Conservation (phyloP, 768 basidiomycete species). For the Lactifluus hygrophoroides region DNA sequence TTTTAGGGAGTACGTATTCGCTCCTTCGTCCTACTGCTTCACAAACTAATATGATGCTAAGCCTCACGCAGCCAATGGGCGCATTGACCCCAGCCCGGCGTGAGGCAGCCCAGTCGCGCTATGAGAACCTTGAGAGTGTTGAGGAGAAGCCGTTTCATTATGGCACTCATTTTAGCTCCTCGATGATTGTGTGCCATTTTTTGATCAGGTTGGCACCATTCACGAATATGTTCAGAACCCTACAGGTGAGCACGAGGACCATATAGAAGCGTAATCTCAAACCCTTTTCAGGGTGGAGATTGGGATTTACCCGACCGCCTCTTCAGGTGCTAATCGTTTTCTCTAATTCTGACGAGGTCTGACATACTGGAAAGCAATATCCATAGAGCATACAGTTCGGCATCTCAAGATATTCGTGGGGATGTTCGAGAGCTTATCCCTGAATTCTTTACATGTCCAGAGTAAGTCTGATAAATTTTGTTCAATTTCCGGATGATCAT, state of each 20-base stretch:
- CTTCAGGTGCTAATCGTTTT: constrained; percentile 43
- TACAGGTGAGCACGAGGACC: constrained; percentile 39
- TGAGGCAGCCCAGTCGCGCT: constrained; percentile 69
- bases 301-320: constrained; percentile 90
- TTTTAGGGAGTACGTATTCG: constrained; percentile 55
- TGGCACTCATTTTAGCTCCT: constrained; percentile 92
- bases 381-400: constrained; percentile 74
- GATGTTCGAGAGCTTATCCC: constrained; percentile 93
- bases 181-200: constrained; percentile 96
- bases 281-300: constrained; percentile 68
- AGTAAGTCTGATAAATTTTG: constrained; percentile 37
- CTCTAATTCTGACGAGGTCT: constrained; percentile 12
- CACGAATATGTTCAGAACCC: constrained; percentile 90
- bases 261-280: background rate
- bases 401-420: constrained; percentile 76
- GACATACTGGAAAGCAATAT: constrained; percentile 46
- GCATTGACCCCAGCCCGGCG: constrained; percentile 67
- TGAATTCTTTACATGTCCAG: constrained; percentile 78
- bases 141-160: constrained; percentile 87
- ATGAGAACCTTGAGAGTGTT: constrained; percentile 66
- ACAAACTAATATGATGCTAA: background rate
- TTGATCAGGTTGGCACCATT: constrained; percentile 84
- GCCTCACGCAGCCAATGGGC: constrained; percentile 85
- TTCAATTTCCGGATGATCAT: background rate
- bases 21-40: background rate